Percentiles rank a stretch among this genome's conserved stretches.
phyloP scores from a whole-genome alignment of 352 stramenopile genomes.

The Phytophthora citrophthora region DNA sequence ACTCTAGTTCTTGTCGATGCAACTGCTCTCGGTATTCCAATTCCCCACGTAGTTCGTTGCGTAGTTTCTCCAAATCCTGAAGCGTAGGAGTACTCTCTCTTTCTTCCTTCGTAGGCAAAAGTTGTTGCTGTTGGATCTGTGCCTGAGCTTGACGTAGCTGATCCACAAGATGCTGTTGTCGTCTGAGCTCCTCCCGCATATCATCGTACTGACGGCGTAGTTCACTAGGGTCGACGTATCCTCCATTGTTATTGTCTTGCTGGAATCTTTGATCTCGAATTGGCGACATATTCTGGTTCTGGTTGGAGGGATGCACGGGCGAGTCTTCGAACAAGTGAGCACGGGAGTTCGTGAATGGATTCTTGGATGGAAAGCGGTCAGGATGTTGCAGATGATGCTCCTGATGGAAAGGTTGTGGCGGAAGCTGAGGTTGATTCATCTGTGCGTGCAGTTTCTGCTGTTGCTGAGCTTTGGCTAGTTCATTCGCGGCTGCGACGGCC shows the following conservation, averaged over 20 bases:
- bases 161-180: slow-evolving; percentile 61
- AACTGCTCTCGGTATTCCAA: slow-evolving; percentile 54
- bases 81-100: slow-evolving; percentile 37
- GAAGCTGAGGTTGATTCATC: slow-evolving; percentile 11
- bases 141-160: slow-evolving; percentile 51
- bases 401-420: background rate
- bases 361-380: slow-evolving; percentile 23
- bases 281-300: slow-evolving; percentile 27
- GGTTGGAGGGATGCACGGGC: slow-evolving; percentile 12
- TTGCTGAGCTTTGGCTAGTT: slow-evolving; percentile 46
- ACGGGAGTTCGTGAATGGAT: slow-evolving; percentile 60
- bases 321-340: slow-evolving; percentile 62
- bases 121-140: slow-evolving; percentile 49
- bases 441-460: slow-evolving; percentile 37
- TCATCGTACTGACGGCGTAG: slow-evolving; percentile 63
- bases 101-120: slow-evolving; percentile 8
- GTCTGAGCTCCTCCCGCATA: slow-evolving; percentile 53
- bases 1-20: slow-evolving; percentile 56
- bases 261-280: slow-evolving; percentile 6
- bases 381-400: slow-evolving; percentile 5
- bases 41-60: slow-evolving; percentile 56
- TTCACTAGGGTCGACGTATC: slow-evolving; percentile 9
- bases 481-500: slow-evolving; percentile 35
- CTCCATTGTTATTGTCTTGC: slow-evolving; percentile 10
- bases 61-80: slow-evolving; percentile 64